Conservation (phyloP, 306 rosid species). For the Castanea sativa region DNA sequence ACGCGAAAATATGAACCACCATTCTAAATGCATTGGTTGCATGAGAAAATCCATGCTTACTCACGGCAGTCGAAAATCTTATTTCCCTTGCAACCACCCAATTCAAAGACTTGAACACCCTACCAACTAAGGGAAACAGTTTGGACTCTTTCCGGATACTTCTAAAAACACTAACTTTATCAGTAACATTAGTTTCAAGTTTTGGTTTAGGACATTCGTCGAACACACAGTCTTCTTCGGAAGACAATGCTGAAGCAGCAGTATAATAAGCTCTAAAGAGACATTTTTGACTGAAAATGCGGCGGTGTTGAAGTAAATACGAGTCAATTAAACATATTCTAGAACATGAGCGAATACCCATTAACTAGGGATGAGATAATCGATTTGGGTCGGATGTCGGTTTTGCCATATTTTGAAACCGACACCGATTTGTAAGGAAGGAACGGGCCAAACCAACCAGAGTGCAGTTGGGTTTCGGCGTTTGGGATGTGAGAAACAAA, state of each 20-base stretch:
- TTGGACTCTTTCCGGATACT: not conserved
- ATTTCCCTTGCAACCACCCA: slow-evolving; percentile 43
- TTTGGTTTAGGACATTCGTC: slow-evolving; percentile 42
- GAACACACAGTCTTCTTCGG: slow-evolving; percentile 35
- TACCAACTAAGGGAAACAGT: slow-evolving; percentile 37
- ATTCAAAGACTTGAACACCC: slow-evolving; percentile 51
- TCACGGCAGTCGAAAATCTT: slow-evolving; percentile 45
- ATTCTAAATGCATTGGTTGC: slow-evolving; percentile 45
- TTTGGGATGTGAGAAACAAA: no score
- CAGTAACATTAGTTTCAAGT: slow-evolving; percentile 11
- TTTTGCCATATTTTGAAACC: no score
- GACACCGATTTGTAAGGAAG: no score
- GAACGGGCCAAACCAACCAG: no score
- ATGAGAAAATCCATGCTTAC: slow-evolving; percentile 39
- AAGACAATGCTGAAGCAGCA: slow-evolving; percentile 40
- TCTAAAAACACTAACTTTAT: slow-evolving; percentile 1
- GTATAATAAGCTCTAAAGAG: slow-evolving; percentile 27
- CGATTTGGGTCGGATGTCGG: no score
- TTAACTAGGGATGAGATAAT: slow-evolving; percentile 21
- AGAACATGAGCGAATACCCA: slow-evolving; percentile 42
- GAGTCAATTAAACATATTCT: slow-evolving; percentile 18
- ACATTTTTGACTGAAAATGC: slow-evolving; percentile 6
- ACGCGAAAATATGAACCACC: slow-evolving; percentile 52
- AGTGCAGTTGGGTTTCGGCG: no score
- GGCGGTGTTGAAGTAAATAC: slow-evolving; percentile 18